A percentile compares a stretch with the other conserved stretches of the same genome.
Conservation (phyloP, 345 rosid species). For the Theobroma cacao region DNA sequence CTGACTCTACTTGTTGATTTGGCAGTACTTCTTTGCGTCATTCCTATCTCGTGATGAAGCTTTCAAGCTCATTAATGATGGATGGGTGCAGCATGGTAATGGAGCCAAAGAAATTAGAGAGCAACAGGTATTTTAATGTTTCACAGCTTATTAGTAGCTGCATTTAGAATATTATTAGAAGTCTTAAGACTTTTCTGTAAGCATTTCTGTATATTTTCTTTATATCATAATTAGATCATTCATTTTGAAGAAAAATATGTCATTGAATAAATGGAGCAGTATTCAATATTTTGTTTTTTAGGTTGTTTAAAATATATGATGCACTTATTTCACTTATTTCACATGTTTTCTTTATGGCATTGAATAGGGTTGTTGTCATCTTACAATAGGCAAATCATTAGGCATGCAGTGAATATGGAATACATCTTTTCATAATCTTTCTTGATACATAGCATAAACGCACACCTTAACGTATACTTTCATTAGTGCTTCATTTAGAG, state of each 20-base stretch:
- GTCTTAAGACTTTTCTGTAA: neutral
- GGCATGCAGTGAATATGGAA: neutral
- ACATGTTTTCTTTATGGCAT: too few relatives aligned
- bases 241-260: neutral
- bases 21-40: constrained; percentile 71
- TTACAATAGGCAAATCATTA: neutral
- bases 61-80: constrained; percentile 56
- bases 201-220: too few relatives aligned
- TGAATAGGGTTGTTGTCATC: neutral
- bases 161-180: neutral
- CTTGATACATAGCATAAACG: neutral
- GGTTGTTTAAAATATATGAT: too few relatives aligned
- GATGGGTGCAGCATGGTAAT: constrained; percentile 47
- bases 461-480: neutral
- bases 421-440: neutral
- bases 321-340: too few relatives aligned
- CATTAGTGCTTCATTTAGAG: neutral
- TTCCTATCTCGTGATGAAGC: constrained; percentile 75
- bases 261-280: neutral
- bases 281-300: too few relatives aligned
- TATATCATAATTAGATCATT: too few relatives aligned
- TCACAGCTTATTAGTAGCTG: constrained; percentile 6
- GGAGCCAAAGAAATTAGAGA: constrained; percentile 32
- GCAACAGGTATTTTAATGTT: constrained; percentile 45
- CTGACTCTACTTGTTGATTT: constrained; percentile 22